Base-by-base conservation (phyloP, 768 basidiomycete species). In the Phanerochaete carnosa region DNA sequence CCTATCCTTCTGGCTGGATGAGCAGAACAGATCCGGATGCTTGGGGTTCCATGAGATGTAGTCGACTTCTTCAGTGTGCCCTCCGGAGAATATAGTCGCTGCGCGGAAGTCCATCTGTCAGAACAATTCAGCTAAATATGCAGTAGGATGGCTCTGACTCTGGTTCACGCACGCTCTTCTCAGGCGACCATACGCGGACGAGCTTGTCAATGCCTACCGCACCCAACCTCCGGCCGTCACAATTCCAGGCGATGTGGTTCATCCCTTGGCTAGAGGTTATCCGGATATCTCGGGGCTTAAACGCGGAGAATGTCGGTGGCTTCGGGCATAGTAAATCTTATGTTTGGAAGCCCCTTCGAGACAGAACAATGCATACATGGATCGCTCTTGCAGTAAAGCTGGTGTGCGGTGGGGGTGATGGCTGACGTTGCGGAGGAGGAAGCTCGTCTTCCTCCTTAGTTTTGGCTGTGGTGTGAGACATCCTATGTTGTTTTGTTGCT, bases 1-100 rank as follows among this genome's bases (percentile, higher is more conserved):
- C 64, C 85, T 79, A 65, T 94, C 91, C 66, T 83, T 88, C 68
- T 87, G 84, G 65, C 90, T 87, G 16, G 89, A 90, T 0, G 91
- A 87, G 62, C 88, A 91, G 68, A 94, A 90, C 16, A 92, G 74
- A 39, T 92, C 91, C 3, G 91, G 89, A 65, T 93, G 90, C 2
- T 87, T 89, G 1, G 91, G 91, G 69, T 91, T 91, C 90, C 91
- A 94, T 8, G 89, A 84, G 45, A 92, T 75, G 62, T 91, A 85
- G 66, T 93, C 91, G n/a, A 89, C 87, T 47, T 91, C 90, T 57
- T 90, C 89, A 1, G 81, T 78, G 63, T 92, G 91, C 7, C 84
- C 90, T 23, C 90, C 89, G 0, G 86, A 80, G 59, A 84, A 90
- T 16, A 81, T 75, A 1, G 81, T 75, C 16, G 90, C 87, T 16